Percentiles rank a stretch among this genome's conserved stretches.
Conservation (phyloP, 2,329 filamentous ascomycete genomes). For the Penicillium sp. region DNA sequence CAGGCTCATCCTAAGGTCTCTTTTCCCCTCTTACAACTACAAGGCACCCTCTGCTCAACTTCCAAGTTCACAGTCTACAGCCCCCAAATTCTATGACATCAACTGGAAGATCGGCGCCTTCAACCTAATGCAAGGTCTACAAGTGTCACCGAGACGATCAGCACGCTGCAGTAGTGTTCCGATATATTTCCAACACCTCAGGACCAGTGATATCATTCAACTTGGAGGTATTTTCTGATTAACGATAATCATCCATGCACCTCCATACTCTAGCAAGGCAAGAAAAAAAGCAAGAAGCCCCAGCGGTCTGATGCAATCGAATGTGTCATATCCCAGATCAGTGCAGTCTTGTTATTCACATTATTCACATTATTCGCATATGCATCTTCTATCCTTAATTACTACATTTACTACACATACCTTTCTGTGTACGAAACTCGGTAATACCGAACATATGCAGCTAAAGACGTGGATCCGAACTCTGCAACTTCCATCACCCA, state of each 20-base stretch:
- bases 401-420: background rate
- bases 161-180: background rate
- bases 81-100: background rate
- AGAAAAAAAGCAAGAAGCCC: background rate
- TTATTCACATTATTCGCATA: background rate
- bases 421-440: background rate
- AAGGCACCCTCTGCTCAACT: background rate
- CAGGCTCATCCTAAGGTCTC: background rate
- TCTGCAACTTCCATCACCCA: background rate
- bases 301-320: background rate
- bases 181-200: background rate
- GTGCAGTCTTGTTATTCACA: background rate
- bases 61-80: background rate
- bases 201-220: conserved; percentile 1
- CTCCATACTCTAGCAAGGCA: background rate
- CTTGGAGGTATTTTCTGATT: background rate
- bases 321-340: background rate
- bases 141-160: background rate
- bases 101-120: background rate
- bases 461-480: background rate
- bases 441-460: background rate
- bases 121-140: background rate
- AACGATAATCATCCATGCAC: background rate
- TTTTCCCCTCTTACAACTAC: background rate
- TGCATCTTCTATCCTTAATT: background rate